Base-by-base conservation (phyloP, 148 eudicot genomes). In the Talinum fruticosum region DNA sequence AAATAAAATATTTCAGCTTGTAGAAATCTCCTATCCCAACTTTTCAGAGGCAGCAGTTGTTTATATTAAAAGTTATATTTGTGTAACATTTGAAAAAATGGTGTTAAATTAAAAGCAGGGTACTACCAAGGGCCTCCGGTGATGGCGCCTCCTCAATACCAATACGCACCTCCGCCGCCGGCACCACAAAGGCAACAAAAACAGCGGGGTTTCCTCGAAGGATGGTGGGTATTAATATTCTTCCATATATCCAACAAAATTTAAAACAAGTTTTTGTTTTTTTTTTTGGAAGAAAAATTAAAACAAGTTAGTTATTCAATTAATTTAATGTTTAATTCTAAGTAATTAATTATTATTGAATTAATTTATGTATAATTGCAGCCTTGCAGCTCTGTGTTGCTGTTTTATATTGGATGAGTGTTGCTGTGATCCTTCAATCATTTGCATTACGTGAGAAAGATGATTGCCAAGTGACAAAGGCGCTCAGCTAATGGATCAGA, bases 81-180 rank as follows among this genome's bases (percentile, higher is more conserved):
- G 44, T 38, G 44, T 38, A 10, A 38, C 8, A 4, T 38, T 5
- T 3, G 44, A 24, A 24, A 0, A 16, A 15, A 51, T 18, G 57
- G n/a, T 51, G 19, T 13, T 16, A 19, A 51, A 51, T 14, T 38
- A 30, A 4, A 54, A 72, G 38, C 72, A 86, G 88, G 88, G 2
- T 84, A 86, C 65, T 86, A 86, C 66, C 89, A 86, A 84, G 87
- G 89, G 24, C 89, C 89, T 2, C 87, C 89, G 7, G 89, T 86
- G 69, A 84, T 86, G 89, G 83, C 89, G 37, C 89, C 89, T 8
- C 89, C 89, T 7, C 91, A 86, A 65, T 85, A 83, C 74, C 81
- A 82, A 33, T 82, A 82, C 19, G 78, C 72, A 19, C 74, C 84
- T 5, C 85, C 82, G 10, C 83, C 87, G 1, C 86, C 87, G 30